Base-by-base conservation (phyloP, 306 rosid species). In the Trichosanthes truncata region DNA sequence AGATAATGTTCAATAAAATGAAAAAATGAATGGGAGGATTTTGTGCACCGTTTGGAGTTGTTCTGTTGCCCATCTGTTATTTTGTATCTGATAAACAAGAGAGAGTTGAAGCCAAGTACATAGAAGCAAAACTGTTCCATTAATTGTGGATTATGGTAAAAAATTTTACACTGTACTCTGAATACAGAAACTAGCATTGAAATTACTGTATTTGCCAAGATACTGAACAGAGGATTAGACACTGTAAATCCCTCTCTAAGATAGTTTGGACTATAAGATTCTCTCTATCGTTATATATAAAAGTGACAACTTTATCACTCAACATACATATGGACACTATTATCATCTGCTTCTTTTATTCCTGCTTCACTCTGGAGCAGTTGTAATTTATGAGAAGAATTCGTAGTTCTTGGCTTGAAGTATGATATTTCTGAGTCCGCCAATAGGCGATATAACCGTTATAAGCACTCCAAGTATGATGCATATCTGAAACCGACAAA, bases 401-500 rank as follows among this genome's bases (percentile, higher is more conserved):
- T 74, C 0, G 79, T 91, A 92, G 40, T 5, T 13, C 86, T 89
- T 91, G 45, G 97, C 89, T 31, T 81, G 8, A 77, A 88, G 3
- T 82, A 91, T 82, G 87, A 94, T 94, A 12, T 81, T 15, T 84
- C 97, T 89, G 82, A 92, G 82, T 82, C 92, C 98, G 55, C 98
- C 98, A 49, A 89, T 89, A 4, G 97, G 92, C 46, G 97, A 52
- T 23, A 92, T 18, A 74, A 91, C 18, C 90, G 90, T 91, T 80
- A 94, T 81, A 45, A 81, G 41, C 46, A 89, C 38, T 6, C 97
- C 98, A 25, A 92, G 35, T 11, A 84, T 67, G 74, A 94, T 94
- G 89, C 98, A 92, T 17, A 86, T 23, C 98, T 94, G 88, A 78
- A 82, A 89, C 12, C 78, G 59, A 78, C 31, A 9, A 66, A 36